Evolutionary conservation across 345 rosid genomes (phyloP), one percentile per base, ranked within the genome.

Genomic region (Sapria himalayana): DNA sequence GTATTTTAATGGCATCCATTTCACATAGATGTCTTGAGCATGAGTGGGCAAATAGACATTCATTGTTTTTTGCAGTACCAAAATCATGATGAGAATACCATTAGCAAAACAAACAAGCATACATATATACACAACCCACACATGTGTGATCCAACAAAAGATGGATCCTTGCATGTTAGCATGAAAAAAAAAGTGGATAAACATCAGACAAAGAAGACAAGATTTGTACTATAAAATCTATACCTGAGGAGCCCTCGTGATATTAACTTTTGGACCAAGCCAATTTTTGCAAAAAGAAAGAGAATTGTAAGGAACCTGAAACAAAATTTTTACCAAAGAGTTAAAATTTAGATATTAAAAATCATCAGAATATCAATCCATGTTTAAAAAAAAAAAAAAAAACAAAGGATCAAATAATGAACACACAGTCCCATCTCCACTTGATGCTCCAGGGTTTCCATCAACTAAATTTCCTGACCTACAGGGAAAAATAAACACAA

Each of bases 181-280:
- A n/a, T n/a, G n/a, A n/a, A n/a, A n/a, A n/a, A n/a, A n/a, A n/a
- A n/a, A n/a, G n/a, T n/a, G n/a, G n/a, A n/a, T n/a, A n/a, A n/a
- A n/a, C n/a, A n/a, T n/a, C n/a, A n/a, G n/a, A n/a, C n/a, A n/a
- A n/a, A n/a, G n/a, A n/a, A n/a, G n/a, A n/a, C n/a, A n/a, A n/a
- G n/a, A n/a, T n/a, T n/a, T n/a, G n/a, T n/a, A n/a, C n/a, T n/a
- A n/a, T n/a, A n/a, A n/a, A n/a, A 24, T 17, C 42, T 29, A 41
- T 65, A 82, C 98, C 94, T 89, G 98, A 13, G 98, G 98, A 48
- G 93, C 71, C 60, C 80, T 79, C 39, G 93, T 89, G 64, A 82
- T 62, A 59, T 89, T 89, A 29, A 82, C 94, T 57, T 55, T 69
- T 36, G 76, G 62, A 39, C 98, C 98, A 19, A 89, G 85, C 98